phyloP scores from a whole-genome alignment of 345 rosid genomes.

The Lenwebbia sp. region DNA sequence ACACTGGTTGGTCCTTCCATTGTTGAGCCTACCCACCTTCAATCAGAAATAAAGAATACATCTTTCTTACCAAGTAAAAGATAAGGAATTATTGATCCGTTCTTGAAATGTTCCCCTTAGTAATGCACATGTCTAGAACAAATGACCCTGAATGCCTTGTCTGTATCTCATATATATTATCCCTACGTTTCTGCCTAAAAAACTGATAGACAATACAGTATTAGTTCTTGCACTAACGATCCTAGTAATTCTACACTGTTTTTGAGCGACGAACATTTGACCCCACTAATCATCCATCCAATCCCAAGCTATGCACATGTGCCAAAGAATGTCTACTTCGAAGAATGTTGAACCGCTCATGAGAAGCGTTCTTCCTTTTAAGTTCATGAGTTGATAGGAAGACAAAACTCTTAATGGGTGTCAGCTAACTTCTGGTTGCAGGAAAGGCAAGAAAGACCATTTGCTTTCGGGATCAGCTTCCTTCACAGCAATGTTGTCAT shows the following conservation, averaged over 20 bases:
- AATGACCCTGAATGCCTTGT: neutral
- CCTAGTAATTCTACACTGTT: neutral
- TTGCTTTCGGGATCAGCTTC: slow-evolving; percentile 36
- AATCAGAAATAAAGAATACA: neutral
- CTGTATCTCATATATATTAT: neutral
- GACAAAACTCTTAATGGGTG: neutral
- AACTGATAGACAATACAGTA: neutral
- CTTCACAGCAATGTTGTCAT: slow-evolving; percentile 53
- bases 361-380: neutral
- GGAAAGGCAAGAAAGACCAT: slow-evolving; percentile 85
- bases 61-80: neutral
- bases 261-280: neutral
- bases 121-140: neutral
- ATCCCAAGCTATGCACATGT: neutral
- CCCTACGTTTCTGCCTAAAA: neutral
- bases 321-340: neutral
- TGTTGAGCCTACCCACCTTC: neutral
- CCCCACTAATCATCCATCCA: neutral
- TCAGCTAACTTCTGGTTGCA: slow-evolving; percentile 70
- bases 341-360: neutral
- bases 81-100: neutral
- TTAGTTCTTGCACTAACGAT: neutral
- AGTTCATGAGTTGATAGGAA: neutral
- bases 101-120: neutral
- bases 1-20: neutral